A percentile compares a stretch with the other conserved stretches of the same genome.
These are phyloP conservation scores for Hymenoscyphus infarciens DNA, from an alignment of 2,329 filamentous ascomycete species.

Conservation along the genomic window DNA sequence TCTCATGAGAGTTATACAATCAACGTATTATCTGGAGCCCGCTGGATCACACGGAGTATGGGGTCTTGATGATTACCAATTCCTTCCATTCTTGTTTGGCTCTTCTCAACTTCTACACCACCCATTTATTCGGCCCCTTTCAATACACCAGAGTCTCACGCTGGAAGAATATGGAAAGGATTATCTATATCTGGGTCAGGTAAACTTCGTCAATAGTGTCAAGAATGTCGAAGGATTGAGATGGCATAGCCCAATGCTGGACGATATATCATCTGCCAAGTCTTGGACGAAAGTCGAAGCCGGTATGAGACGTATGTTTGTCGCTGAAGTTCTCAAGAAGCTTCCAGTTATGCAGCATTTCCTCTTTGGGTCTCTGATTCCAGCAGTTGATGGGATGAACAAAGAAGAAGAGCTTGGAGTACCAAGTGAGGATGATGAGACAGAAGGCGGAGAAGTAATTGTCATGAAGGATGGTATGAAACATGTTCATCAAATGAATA, in stretches of 20 bases:
- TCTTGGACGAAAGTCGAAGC: slow-evolving; percentile 89
- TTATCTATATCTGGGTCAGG: slow-evolving; percentile 88
- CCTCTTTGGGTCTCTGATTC: slow-evolving; percentile 81
- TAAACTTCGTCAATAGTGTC: slow-evolving; percentile 90
- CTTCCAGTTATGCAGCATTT: slow-evolving; percentile 99
- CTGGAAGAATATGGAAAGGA: slow-evolving; percentile 82
- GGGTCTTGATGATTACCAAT: slow-evolving; percentile 97
- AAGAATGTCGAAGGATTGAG: slow-evolving; percentile 92
- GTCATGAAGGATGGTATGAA: slow-evolving; percentile 63
- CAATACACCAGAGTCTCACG: slow-evolving; percentile 82
- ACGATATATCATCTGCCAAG: slow-evolving; percentile 89
- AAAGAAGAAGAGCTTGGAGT: slow-evolving; percentile 52
- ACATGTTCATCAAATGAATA: slow-evolving; percentile 67
- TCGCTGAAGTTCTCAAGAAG: slow-evolving; percentile 87
- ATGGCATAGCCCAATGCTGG: slow-evolving; percentile 98
- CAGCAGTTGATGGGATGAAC: slow-evolving; percentile 79
- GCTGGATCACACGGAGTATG: slow-evolving; percentile 97
- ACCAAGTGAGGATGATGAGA: slow-evolving; percentile 46
- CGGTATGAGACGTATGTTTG: slow-evolving; percentile 96
- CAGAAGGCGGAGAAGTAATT: slow-evolving; percentile 54
- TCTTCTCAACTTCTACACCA: slow-evolving; percentile 86
- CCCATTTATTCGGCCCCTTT: slow-evolving; percentile 71
- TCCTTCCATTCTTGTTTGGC: slow-evolving; percentile 92
- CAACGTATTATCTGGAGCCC: slow-evolving; percentile 93
- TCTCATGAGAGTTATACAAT: slow-evolving; percentile 85